Evolutionary conservation across 805 yeast genomes (phyloP).

Genomic region (Peterozyma xylosa): DNA sequence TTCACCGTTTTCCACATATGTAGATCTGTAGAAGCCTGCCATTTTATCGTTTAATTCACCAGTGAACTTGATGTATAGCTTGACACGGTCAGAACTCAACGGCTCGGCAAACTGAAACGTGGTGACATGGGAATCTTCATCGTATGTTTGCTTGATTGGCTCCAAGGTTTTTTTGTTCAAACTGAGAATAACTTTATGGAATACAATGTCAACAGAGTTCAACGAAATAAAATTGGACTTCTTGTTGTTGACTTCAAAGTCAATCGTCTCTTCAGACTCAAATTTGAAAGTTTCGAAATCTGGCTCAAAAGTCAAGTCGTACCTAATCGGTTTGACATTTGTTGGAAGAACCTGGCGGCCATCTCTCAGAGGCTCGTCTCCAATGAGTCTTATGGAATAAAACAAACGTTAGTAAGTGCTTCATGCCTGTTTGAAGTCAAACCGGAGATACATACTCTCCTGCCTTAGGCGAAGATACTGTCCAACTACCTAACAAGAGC

Average conservation of each 20-base stretch:
- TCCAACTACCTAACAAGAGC: no score
- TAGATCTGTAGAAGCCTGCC: conserved; percentile 70
- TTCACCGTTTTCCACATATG: conserved; percentile 49
- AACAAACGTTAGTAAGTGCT: no score
- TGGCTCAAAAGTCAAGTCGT: conserved; percentile 57
- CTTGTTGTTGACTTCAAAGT: conserved; percentile 31
- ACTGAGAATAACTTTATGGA: conserved; percentile 29
- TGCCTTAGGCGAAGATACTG: no score
- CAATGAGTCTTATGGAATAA: no score
- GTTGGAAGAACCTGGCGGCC: conserved; percentile 42
- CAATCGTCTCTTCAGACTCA: conserved; percentile 33
- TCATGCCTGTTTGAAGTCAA: no score
- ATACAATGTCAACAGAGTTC: conserved; percentile 28
- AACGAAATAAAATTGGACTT: conserved; percentile 34
- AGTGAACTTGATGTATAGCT: conserved; percentile 26
- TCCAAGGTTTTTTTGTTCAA: conserved; percentile 14
- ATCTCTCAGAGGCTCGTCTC: no score
- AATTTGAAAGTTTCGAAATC: conserved; percentile 34
- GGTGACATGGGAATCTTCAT: conserved; percentile 49
- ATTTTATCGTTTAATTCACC: conserved; percentile 59
- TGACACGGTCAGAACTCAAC: conserved; percentile 24
- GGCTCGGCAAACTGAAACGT: conserved; percentile 43
- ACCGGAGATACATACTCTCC: no score
- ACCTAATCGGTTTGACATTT: conserved; percentile 61
- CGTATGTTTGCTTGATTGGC: conserved; percentile 18